Conservation (phyloP, 23 red algal species). For the Chondrus crispus region DNA sequence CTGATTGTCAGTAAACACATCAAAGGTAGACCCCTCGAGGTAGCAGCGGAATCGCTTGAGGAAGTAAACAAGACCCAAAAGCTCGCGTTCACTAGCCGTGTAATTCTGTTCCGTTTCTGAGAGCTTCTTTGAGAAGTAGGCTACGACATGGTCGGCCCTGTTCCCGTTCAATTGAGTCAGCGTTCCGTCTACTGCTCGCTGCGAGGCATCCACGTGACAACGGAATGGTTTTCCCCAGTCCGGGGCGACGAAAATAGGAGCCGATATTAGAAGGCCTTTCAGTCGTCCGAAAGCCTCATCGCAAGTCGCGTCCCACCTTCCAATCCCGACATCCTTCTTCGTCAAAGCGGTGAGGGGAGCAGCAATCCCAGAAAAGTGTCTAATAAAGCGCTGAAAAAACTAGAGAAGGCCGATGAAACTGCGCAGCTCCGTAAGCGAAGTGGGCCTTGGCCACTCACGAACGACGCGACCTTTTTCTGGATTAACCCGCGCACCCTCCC, state of each 20-base stretch:
- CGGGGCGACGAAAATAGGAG: conserved; percentile 9
- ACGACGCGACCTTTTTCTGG: background rate
- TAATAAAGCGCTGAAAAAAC: conserved; percentile 23
- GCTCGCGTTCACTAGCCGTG: background rate
- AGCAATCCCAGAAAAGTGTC: background rate
- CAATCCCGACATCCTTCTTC: background rate
- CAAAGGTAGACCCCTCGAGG: conserved; percentile 2
- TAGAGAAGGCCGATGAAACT: conserved; percentile 26
- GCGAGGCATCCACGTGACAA: background rate
- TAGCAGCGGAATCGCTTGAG: background rate
- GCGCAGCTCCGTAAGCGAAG: conserved; percentile 6
- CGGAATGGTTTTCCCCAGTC: background rate
- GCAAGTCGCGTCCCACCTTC: background rate
- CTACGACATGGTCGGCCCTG: background rate
- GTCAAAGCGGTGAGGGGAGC: conserved; percentile 13
- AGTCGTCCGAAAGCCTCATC: background rate
- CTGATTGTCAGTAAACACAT: conserved; percentile 15
- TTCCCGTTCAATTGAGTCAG: background rate
- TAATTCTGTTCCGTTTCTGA: background rate
- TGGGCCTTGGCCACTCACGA: background rate
- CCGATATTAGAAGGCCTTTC: background rate
- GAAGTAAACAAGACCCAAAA: background rate
- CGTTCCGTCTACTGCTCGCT: background rate
- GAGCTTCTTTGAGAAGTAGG: background rate
- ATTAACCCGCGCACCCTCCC: background rate